Percentiles rank a stretch among this genome's conserved stretches.
These are phyloP conservation scores for Linum lewisii DNA, from an alignment of 345 rosid species.

Conservation along the genomic window DNA sequence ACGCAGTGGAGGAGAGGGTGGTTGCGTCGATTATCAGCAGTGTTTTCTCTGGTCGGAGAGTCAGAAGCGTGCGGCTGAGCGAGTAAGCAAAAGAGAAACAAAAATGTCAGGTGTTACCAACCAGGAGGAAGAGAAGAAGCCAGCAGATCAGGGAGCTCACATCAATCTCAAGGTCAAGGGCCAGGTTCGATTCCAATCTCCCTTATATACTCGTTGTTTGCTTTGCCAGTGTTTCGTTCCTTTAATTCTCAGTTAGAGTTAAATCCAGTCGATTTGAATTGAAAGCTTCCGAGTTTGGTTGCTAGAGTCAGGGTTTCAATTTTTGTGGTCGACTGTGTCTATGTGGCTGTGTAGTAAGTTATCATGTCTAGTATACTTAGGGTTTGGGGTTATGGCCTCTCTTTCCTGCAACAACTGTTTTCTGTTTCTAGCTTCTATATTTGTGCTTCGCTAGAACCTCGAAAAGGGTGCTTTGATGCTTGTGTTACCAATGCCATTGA, in stretches of 20 bases:
- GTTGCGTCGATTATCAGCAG: background rate
- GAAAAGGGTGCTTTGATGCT: background rate
- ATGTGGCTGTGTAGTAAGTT: background rate
- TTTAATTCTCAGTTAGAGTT: background rate
- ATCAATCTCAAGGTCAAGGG: constrained; percentile 39
- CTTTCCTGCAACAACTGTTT: too few species aligned
- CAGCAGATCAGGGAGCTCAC: constrained; percentile 2
- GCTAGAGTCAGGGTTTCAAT: background rate
- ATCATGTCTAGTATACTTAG: too few species aligned
- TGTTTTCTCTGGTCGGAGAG: background rate
- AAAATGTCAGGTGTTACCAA: background rate
- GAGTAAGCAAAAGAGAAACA: background rate
- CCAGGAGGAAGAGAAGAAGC: constrained; percentile 4
- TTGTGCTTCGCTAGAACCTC: background rate
- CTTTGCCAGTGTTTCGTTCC: background rate
- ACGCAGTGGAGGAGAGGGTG: background rate
- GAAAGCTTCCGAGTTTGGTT: background rate
- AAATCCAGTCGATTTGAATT: background rate
- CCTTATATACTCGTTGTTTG: background rate
- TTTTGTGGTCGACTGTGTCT: background rate
- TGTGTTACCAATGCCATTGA: background rate
- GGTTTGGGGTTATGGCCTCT: too few species aligned
- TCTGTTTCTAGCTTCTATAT: too few species aligned
- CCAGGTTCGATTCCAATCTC: constrained; percentile 30
- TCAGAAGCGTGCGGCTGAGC: background rate